Conservation (phyloP, 2,329 filamentous ascomycete genomes). For the Penicillium rolfsii region DNA sequence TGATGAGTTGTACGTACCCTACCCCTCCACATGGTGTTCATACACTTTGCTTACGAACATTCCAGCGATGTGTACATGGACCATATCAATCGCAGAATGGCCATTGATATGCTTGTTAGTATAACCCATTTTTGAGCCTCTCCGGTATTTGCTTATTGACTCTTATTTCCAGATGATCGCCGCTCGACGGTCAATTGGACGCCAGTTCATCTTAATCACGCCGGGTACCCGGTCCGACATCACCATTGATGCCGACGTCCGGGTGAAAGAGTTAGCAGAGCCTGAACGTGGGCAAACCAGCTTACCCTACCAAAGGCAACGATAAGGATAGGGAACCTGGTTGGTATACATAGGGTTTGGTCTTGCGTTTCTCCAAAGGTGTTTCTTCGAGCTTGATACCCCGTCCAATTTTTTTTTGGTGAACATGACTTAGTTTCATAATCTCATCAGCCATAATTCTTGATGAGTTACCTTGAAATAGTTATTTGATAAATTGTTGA, state of each 20-base stretch:
- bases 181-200: slow-evolving; percentile 81
- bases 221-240: slow-evolving; percentile 75
- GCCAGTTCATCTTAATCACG: slow-evolving; percentile 95
- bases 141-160: slow-evolving; percentile 14
- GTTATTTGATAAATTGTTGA: too few species aligned
- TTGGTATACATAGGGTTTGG: background rate
- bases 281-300: slow-evolving; percentile 50
- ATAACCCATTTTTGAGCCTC: background rate
- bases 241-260: slow-evolving; percentile 48
- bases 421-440: background rate
- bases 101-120: slow-evolving; percentile 88
- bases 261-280: slow-evolving; percentile 51
- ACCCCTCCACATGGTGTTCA: background rate
- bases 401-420: background rate
- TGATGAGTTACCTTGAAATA: background rate
- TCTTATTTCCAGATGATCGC: slow-evolving; percentile 67
- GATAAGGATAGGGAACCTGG: background rate
- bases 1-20: slow-evolving; percentile 75
- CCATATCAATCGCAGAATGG: slow-evolving; percentile 88
- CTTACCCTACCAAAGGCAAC: slow-evolving; percentile 37
- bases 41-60: slow-evolving; percentile 15
- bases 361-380: background rate
- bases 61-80: slow-evolving; percentile 94
- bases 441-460: background rate
- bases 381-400: slow-evolving; percentile 3